Evolutionary conservation across 495 filamentous ascomycete genomes (phyloP), one percentile per base, ranked within the genome.

Genomic region (Penicillium argentinense): DNA sequence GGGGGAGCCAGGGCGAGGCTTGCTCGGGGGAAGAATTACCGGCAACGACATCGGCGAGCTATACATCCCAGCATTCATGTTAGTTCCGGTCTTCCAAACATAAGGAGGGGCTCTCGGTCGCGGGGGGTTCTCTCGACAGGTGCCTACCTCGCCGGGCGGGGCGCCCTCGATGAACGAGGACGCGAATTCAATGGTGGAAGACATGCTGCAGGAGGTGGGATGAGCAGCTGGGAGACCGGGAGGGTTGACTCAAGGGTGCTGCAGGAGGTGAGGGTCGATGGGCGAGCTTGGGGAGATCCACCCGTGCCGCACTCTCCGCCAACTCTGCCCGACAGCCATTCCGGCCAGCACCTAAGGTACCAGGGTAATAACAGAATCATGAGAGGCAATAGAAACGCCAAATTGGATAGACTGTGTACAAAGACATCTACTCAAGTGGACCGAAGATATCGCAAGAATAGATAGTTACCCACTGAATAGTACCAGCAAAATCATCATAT

Each of bases 81-180:
- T 25, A 42, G 50, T 24, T 8, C 36, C 16, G 3, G 33, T 49
- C n/a, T 36, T 12, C 5, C 44, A 30, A 16, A 28, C 14, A 30
- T 4, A 17, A 29, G 14, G 19, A 38, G 29, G 16, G 25, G 16
- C n/a, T n/a, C n/a, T n/a, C n/a, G n/a, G 44, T 22, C 39, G 32
- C 21, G 28, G 39, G 32, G 28, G 25, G 29, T 28, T 36, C 17
- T 38, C 16, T 33, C 29, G 43, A 22, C 37, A 44, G 19, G 5
- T 39, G 62, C 77, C 56, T 82, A 97, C 93, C 88, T 99, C 95
- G 72, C 95, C 95, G 23, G 95, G 95, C 32, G 93, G 93, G 60
- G 93, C 89, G 65, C 89, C 89, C 68, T 97, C 83, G 51, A 99
- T 84, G 67, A 97, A 99, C 4, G 89, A 85, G 50, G 89, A 88